Evolutionary conservation across 2,329 filamentous ascomycete species (phyloP).

Genomic region (Ceratocystis ficicola): DNA sequence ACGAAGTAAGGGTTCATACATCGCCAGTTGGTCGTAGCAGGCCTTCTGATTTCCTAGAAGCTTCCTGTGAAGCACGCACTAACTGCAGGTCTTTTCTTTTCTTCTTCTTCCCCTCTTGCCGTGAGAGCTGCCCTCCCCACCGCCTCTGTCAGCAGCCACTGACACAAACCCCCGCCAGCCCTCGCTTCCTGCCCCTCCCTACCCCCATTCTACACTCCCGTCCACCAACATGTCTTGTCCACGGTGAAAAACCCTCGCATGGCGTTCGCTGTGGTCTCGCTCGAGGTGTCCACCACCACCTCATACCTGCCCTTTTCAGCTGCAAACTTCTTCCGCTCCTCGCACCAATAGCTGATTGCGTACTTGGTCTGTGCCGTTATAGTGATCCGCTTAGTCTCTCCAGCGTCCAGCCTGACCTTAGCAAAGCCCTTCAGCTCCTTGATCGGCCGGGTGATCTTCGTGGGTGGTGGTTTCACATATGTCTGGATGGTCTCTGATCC

Average conservation of each 20-base stretch:
- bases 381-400: conserved; percentile 45
- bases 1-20: too few relatives aligned
- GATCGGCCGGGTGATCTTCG: conserved; percentile 42
- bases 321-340: conserved; percentile 52
- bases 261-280: conserved; percentile 36
- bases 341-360: conserved; percentile 58
- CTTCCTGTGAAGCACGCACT: neutral
- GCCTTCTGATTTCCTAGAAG: too few relatives aligned
- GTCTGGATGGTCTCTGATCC: conserved; percentile 48
- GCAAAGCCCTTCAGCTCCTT: conserved; percentile 55
- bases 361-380: conserved; percentile 51
- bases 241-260: conserved; percentile 45
- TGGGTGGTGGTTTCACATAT: conserved; percentile 41
- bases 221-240: conserved; percentile 54
- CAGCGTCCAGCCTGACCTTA: conserved; percentile 51
- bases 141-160: neutral
- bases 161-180: neutral
- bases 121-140: neutral
- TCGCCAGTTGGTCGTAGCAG: too few relatives aligned
- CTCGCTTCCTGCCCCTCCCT: neutral
- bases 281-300: conserved; percentile 49
- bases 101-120: neutral
- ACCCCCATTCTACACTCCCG: conserved; percentile 39
- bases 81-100: neutral
- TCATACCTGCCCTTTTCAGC: conserved; percentile 54